Percentiles rank a stretch among this genome's conserved stretches.
Conservation (phyloP, 2,329 filamentous ascomycete species). For the Nemania serpens region DNA sequence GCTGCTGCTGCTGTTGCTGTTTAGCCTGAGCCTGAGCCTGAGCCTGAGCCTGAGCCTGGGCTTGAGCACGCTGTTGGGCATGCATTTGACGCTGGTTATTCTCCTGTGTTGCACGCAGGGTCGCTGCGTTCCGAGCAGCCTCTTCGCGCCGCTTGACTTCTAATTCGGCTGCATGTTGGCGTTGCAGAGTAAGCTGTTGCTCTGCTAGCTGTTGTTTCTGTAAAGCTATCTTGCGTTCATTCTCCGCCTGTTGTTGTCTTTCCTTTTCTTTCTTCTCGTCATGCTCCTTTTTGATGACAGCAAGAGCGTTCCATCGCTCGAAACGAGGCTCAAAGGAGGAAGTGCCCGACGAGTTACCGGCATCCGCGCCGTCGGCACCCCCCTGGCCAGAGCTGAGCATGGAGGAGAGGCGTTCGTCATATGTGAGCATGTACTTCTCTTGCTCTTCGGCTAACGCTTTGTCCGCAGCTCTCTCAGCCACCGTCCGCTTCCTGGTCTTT, state of each 20-base stretch:
- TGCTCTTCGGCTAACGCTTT: slow-evolving; percentile 88
- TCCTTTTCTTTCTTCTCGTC: slow-evolving; percentile 78
- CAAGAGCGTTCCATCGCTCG: slow-evolving; percentile 88
- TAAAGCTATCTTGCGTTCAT: slow-evolving; percentile 56
- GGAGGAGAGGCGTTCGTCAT: slow-evolving; percentile 79
- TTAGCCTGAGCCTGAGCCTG: slow-evolving; percentile 34
- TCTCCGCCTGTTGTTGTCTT: slow-evolving; percentile 68
- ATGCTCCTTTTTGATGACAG: slow-evolving; percentile 78
- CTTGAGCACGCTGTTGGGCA: slow-evolving; percentile 22
- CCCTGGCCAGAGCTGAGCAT: slow-evolving; percentile 61
- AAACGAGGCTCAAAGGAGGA: slow-evolving; percentile 84
- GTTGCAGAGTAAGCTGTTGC: slow-evolving; percentile 43
- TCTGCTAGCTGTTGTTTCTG: slow-evolving; percentile 51
- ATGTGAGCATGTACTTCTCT: slow-evolving; percentile 89
- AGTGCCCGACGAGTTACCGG: slow-evolving; percentile 72
- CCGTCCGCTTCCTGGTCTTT: slow-evolving; percentile 89
- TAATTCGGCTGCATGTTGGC: slow-evolving; percentile 39
- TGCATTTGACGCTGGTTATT: slow-evolving; percentile 20
- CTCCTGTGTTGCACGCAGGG: slow-evolving; percentile 17
- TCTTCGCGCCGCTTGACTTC: slow-evolving; percentile 32
- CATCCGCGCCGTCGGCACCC: slow-evolving; percentile 64
- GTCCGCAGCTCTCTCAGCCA: slow-evolving; percentile 92
- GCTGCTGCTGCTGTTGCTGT: slow-evolving; percentile 36
- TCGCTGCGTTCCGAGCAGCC: slow-evolving; percentile 21
- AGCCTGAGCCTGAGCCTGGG: slow-evolving; percentile 9